phyloP scores from a whole-genome alignment of 768 basidiomycete species.

The Cantharellus cinnabarinus region DNA sequence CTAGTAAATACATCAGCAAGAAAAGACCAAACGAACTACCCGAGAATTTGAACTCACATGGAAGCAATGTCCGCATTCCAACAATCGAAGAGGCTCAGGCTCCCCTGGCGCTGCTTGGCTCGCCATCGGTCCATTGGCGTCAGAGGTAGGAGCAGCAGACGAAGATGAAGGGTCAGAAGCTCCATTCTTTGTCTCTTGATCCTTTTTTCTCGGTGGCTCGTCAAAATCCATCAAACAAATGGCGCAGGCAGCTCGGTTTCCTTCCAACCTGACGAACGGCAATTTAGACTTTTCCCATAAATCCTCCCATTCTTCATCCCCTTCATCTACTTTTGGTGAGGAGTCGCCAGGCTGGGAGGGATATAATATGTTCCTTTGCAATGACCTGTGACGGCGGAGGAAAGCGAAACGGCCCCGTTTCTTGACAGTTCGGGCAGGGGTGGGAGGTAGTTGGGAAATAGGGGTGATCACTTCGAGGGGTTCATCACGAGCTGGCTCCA shows the following conservation, averaged over 20 bases:
- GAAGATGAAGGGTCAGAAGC: background rate
- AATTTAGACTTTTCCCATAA: slow-evolving; percentile 58
- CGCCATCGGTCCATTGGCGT: slow-evolving; percentile 1
- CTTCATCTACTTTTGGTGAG: slow-evolving; percentile 16
- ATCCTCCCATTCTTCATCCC: slow-evolving; percentile 24
- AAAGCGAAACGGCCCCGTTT: background rate
- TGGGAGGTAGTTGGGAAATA: background rate
- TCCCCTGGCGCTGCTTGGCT: slow-evolving; percentile 19
- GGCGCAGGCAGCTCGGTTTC: slow-evolving; percentile 66
- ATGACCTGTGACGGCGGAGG: background rate
- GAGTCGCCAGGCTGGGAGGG: too few relatives aligned
- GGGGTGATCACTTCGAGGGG: too few relatives aligned
- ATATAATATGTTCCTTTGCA: too few relatives aligned
- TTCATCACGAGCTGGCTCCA: too few relatives aligned
- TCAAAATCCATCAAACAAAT: slow-evolving; percentile 76
- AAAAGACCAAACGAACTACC: background rate
- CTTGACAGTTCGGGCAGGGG: background rate
- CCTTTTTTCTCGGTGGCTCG: slow-evolving; percentile 26
- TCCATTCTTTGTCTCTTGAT: background rate
- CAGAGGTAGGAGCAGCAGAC: background rate
- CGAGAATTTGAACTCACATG: slow-evolving; percentile 36
- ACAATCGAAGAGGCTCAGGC: slow-evolving; percentile 43
- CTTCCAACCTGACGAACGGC: slow-evolving; percentile 65
- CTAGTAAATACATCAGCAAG: slow-evolving; percentile 19
- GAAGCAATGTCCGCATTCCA: slow-evolving; percentile 74